Evolutionary conservation across 441 rosid species (phyloP).

Genomic region (Corymbia calophylla): DNA sequence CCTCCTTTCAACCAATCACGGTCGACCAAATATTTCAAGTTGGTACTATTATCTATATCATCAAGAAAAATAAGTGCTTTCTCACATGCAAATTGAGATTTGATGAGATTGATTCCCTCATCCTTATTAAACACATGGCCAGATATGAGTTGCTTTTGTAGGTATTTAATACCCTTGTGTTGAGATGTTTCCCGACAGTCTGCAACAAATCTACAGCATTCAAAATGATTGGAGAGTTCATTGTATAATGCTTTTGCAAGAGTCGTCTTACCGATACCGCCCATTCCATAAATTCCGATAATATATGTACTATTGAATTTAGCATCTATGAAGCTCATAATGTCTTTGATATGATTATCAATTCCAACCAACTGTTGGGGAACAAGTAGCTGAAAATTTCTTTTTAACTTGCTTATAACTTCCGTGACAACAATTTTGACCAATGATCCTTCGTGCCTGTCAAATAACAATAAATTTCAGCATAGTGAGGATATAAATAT

Average conservation of each 20-base stretch:
- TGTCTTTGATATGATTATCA: neutral
- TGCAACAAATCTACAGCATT: neutral
- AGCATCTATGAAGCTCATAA: neutral
- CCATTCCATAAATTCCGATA: neutral
- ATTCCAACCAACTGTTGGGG: neutral
- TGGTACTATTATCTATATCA: fast-evolving
- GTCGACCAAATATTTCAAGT: neutral
- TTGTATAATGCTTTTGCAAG: neutral
- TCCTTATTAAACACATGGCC: neutral
- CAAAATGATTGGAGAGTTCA: neutral
- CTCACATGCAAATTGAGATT: neutral
- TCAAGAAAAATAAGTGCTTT: neutral
- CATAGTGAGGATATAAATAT: too few relatives aligned
- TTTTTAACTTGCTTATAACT: neutral
- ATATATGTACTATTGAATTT: neutral
- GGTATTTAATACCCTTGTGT: neutral
- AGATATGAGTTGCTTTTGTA: neutral
- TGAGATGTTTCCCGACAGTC: neutral
- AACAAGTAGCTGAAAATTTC: neutral
- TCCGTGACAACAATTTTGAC: too few relatives aligned
- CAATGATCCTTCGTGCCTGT: too few relatives aligned
- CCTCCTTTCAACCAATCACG: neutral
- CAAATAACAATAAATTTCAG: too few relatives aligned
- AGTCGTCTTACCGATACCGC: neutral
- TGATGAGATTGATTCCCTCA: neutral